A percentile compares a stretch with the other conserved stretches of the same genome.
These are phyloP conservation scores for Podaxis sp. DNA, from an alignment of 768 basidiomycete species.

Conservation along the genomic window DNA sequence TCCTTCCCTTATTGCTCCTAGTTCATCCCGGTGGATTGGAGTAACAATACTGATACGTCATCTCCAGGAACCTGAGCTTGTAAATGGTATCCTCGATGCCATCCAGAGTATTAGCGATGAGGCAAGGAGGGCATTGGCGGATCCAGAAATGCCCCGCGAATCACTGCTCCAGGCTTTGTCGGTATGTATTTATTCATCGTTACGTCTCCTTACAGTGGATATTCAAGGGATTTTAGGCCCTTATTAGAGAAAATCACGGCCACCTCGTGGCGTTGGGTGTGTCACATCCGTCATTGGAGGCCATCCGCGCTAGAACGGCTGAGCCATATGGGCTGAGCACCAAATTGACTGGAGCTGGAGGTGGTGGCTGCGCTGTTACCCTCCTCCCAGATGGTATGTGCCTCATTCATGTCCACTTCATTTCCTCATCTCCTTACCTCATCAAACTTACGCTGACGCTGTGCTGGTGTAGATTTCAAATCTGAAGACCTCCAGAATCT, in stretches of 20 bases:
- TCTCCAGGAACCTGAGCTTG: constrained; percentile 78
- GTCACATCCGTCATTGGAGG: constrained; percentile 86
- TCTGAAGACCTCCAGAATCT: constrained; percentile 58
- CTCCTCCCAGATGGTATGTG: constrained; percentile 87
- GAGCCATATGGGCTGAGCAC: constrained; percentile 73
- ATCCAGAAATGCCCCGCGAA: constrained; percentile 67
- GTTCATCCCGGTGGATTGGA: neutral
- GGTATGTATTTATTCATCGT: constrained; percentile 44
- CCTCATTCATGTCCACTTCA: neutral
- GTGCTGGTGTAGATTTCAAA: constrained; percentile 61
- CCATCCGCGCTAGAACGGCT: constrained; percentile 71
- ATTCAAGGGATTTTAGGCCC: constrained; percentile 43
- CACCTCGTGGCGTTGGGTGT: constrained; percentile 86
- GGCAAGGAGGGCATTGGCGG: constrained; percentile 72
- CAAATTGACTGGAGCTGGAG: constrained; percentile 97
- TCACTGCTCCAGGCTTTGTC: constrained; percentile 66
- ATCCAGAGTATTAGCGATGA: constrained; percentile 88
- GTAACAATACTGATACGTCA: constrained; percentile 5
- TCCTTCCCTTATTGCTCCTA: constrained; percentile 9
- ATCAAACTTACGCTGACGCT: constrained; percentile 13
- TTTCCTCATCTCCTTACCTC: constrained; percentile 6
- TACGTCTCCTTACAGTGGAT: constrained; percentile 11
- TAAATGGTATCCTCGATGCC: constrained; percentile 71
- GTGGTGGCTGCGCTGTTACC: constrained; percentile 97
- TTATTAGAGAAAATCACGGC: constrained; percentile 88